phyloP scores from a whole-genome alignment of 2,329 filamentous ascomycete species.

The Fusarium equiseti region DNA sequence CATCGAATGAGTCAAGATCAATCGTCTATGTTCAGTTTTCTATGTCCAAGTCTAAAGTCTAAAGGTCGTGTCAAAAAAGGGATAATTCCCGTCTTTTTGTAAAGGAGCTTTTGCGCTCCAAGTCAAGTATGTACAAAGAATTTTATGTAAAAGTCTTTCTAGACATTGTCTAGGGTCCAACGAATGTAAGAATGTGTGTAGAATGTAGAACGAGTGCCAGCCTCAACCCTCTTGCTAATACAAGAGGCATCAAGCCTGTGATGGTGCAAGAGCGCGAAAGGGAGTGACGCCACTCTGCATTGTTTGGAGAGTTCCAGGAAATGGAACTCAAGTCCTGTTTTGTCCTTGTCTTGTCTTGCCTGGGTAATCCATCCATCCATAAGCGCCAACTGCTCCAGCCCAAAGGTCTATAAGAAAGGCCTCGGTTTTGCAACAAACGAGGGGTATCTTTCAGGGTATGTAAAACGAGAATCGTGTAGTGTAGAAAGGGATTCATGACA shows the following conservation, averaged over 20 bases:
- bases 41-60: conserved; percentile 29
- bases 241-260: conserved; percentile 48
- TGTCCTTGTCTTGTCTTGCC: conserved; percentile 37
- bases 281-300: conserved; percentile 25
- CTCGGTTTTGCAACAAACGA: conserved; percentile 42
- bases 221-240: conserved; percentile 41
- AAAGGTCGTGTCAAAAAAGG: conserved; percentile 23
- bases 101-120: conserved; percentile 14
- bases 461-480: conserved; percentile 41
- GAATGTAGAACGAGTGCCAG: conserved; percentile 49
- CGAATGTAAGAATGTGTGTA: conserved; percentile 46
- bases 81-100: conserved; percentile 22
- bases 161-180: conserved; percentile 33
- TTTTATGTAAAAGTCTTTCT: conserved; percentile 35
- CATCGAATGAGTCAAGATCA: conserved; percentile 7
- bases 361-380: conserved; percentile 38
- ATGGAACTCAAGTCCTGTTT: conserved; percentile 22
- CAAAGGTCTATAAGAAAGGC: conserved; percentile 44
- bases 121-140: conserved; percentile 49
- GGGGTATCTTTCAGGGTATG: conserved; percentile 50
- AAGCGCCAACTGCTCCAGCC: conserved; percentile 47
- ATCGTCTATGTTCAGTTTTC: conserved; percentile 30
- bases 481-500: conserved; percentile 41
- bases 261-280: conserved; percentile 32
- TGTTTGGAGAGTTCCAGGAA: conserved; percentile 1